Percentiles rank a stretch among this genome's conserved stretches.
phyloP scores from a whole-genome alignment of 2,329 filamentous ascomycete species.

The Aureobasidium zeae region DNA sequence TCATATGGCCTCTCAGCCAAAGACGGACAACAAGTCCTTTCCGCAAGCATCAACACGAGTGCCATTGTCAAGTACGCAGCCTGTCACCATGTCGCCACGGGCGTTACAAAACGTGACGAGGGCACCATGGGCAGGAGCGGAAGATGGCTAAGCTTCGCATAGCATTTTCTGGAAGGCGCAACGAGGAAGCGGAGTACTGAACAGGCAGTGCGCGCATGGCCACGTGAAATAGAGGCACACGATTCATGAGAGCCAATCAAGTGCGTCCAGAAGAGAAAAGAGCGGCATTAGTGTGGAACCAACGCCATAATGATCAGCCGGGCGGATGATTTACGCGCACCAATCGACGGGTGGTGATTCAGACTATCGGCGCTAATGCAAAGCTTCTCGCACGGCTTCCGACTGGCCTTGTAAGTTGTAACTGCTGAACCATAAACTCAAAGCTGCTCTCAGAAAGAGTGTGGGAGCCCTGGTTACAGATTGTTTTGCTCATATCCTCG shows the following conservation, averaged over 20 bases:
- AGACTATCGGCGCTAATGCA: too few species aligned
- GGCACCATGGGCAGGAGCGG: slow-evolving; percentile 10
- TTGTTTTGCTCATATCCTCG: too few species aligned
- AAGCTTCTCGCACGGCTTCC: too few species aligned
- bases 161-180: neutral
- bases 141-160: neutral
- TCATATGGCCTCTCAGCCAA: slow-evolving; percentile 27
- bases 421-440: slow-evolving; percentile 10
- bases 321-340: too few species aligned
- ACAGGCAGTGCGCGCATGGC: slow-evolving; percentile 10
- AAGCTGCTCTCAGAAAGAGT: too few species aligned
- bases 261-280: slow-evolving; percentile 3
- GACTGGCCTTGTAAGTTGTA: too few species aligned
- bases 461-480: too few species aligned
- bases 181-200: neutral
- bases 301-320: too few species aligned
- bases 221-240: too few species aligned
- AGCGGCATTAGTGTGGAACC: too few species aligned
- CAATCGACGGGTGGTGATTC: too few species aligned
- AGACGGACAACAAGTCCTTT: slow-evolving; percentile 14
- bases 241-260: neutral
- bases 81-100: slow-evolving; percentile 21
- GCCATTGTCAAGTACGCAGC: slow-evolving; percentile 23
- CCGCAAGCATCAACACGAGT: slow-evolving; percentile 16
- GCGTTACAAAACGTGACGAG: slow-evolving; percentile 15